phyloP scores from a whole-genome alignment of 805 yeast species.

The Candida loeiensis region DNA sequence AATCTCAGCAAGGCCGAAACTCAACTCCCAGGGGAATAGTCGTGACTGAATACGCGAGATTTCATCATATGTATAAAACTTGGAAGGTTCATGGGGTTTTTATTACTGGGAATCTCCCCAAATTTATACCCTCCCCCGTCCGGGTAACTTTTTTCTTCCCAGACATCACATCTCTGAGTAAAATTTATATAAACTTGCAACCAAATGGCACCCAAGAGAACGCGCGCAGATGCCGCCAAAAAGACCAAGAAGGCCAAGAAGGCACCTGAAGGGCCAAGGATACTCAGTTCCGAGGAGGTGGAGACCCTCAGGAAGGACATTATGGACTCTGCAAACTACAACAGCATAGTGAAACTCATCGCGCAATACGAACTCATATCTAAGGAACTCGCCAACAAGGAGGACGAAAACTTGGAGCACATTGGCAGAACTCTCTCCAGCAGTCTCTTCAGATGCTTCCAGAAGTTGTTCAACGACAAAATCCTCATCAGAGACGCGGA shows the following conservation, averaged over 20 bases:
- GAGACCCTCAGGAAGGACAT: conserved; percentile 27
- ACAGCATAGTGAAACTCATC: conserved; percentile 50
- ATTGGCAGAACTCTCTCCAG: conserved; percentile 41
- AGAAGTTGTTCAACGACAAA: conserved; percentile 42
- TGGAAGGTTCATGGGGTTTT: conserved; percentile 56
- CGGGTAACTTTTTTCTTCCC: conserved; percentile 22
- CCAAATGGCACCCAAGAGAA: conserved; percentile 10
- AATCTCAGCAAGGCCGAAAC: conserved; percentile 28
- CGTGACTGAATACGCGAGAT: conserved; percentile 48
- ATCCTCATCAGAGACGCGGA: conserved; percentile 31
- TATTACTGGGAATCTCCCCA: conserved; percentile 14
- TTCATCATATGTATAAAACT: conserved; percentile 63
- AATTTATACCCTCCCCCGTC: conserved; percentile 16
- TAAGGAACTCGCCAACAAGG: conserved; percentile 12
- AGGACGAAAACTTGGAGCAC: conserved; percentile 25
- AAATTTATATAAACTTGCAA: too few species aligned
- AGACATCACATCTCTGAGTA: too few species aligned
- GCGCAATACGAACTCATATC: conserved; percentile 30
- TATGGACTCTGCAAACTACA: conserved; percentile 48
- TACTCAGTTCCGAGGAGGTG: conserved; percentile 17
- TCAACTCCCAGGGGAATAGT: conserved; percentile 45
- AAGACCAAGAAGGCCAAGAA: conserved; percentile 9
- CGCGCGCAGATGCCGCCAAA: conserved; percentile 8
- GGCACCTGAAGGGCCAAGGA: background rate
- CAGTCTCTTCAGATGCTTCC: conserved; percentile 46